Evolutionary conservation across 139 green algal genomes (phyloP).

Genomic region (Chlorella ohadii): DNA sequence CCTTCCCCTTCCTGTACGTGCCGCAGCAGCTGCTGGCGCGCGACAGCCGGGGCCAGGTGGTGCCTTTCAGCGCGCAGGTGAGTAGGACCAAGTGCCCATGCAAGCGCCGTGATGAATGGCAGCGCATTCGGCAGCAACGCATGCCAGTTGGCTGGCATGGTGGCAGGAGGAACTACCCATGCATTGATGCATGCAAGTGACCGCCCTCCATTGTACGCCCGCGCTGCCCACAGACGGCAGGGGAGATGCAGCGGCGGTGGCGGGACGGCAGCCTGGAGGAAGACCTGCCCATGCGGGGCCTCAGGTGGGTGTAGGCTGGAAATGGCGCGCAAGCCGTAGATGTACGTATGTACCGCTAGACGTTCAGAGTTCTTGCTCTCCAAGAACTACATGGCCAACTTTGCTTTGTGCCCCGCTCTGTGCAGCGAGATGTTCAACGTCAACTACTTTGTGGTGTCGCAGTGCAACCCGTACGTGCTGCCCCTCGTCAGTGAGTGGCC

Average conservation of each 20-base stretch:
- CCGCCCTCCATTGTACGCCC: too few species aligned
- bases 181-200: too few species aligned
- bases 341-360: too few species aligned
- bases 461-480: constrained; percentile 93
- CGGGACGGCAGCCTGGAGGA: constrained; percentile 77
- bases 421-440: constrained; percentile 91
- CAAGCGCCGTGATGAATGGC: too few species aligned
- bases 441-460: constrained; percentile 92
- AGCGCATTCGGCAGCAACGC: too few species aligned
- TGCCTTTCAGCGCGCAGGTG: neutral
- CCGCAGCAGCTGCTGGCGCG: constrained; percentile 79
- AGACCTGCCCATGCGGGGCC: constrained; percentile 82
- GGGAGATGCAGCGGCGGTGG: constrained; percentile 64
- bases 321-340: too few species aligned
- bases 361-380: neutral
- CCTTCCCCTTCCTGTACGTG: constrained; percentile 89
- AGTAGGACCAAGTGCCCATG: too few species aligned
- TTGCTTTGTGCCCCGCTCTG: neutral
- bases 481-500: constrained; percentile 67
- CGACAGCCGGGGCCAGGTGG: constrained; percentile 23
- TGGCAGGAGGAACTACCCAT: too few species aligned
- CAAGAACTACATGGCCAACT: constrained; percentile 48
- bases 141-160: too few species aligned
- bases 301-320: constrained; percentile 70
- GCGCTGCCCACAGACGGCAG: constrained; percentile 30